Evolutionary conservation across 495 filamentous ascomycete genomes (phyloP), one percentile per base, ranked within the genome.

Genomic region (Hypoxylon fuscum): DNA sequence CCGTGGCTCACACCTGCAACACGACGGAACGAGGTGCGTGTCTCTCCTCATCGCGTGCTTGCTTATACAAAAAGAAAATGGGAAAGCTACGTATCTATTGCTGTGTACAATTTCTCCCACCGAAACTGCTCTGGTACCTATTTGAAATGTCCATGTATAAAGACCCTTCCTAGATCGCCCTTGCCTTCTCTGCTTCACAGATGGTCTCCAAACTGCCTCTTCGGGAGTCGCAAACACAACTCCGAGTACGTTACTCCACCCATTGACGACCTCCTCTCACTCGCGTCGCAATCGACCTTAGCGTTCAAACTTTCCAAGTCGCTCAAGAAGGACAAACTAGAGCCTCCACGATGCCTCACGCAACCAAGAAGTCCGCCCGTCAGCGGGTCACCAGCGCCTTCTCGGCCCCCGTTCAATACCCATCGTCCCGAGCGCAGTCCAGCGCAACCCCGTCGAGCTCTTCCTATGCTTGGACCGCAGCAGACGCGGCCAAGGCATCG

Each of bases 401-500:
- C 15, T 46, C 58, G 20, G 31, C 59, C 11, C 47, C 56, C 22
- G 31, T 25, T 35, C 37, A 46, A 3, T 51, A 40, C 27, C 45
- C n/a, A n/a, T n/a, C n/a, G n/a, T n/a, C 37, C 12, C 47, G 42
- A 22, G 9, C 55, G 29, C 54, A 49, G 38, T 18, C 51, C 29
- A 32, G n/a, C 34, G 11, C 55, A 14, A 38, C 46, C 18, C 18
- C 53, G 5, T 42, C 46, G 17, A 14, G 45, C 8, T 38, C 48
- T n/a, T 40, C 45, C 3, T 49, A 45, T 49, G 32, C 3, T 25
- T 74, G 71, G 59, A 69, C 68, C 1, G 49, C 72, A 20, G 49
- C 52, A 8, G 68, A 73, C 14, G 70, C 72, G 0, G 72, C 72
- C 27, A 53, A 52, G 23, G 65, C 56, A 20, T 62, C 70, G 6